Base-by-base conservation (phyloP, 2,329 filamentous ascomycete genomes). In the Fusarium zealandicum region DNA sequence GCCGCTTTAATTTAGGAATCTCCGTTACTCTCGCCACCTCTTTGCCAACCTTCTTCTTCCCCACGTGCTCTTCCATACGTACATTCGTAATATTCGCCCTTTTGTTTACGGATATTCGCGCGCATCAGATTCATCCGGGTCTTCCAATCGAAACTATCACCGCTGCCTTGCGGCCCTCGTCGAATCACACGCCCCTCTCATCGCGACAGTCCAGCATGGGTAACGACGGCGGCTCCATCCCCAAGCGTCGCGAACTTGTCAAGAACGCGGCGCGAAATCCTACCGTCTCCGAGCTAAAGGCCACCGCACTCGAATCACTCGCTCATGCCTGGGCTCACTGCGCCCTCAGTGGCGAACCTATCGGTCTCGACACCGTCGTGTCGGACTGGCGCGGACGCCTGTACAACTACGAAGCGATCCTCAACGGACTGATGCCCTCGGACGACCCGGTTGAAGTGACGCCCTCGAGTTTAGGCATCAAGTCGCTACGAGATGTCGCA, bases 221-320 rank as follows among this genome's bases (percentile, higher is more conserved):
- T 72, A 99, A 99, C 78, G 95, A 99, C 73, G 95, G 95, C 66
- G 95, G 95, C 72, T 93, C 91, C 65, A 99, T 99, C 65, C 95
- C 95, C 5, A 98, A 90, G 60, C 90, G 96, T 27, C 90, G 92
- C 70, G 96, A 99, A 75, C 90, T 99, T 38, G 95, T 99, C 73
- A 96, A 96, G 76, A 89, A 93, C 74, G 92, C 93, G 22, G 92
- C 93, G 35, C 90, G 91, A 67, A 83, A 87, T 44, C 90, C 90
- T 17, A 96, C 90, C 28, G 83, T 91, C 22, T 88, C 90, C 39
- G 90, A 98, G 78, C 78, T 96, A 51, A 98, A 98, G 77, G 92
- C 95, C 61, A 89, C 90, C 8, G 89, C 89, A 63, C 86, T 89
- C 70, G 93, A 97, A 74, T 90, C 90, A 35, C 88, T 95, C 70